Evolutionary conservation across 306 rosid species (phyloP), one percentile per base, ranked within the genome.

Genomic region (Vicia villosa): DNA sequence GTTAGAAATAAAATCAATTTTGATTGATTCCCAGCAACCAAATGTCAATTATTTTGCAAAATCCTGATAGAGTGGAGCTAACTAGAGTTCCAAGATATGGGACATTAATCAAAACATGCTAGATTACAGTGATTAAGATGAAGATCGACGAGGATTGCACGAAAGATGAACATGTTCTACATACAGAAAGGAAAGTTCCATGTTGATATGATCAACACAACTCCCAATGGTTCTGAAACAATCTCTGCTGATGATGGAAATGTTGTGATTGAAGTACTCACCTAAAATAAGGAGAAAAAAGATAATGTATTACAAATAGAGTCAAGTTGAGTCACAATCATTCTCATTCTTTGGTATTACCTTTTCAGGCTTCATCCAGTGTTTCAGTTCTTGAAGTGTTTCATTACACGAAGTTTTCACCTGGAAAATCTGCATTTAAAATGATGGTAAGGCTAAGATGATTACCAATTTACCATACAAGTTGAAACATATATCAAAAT

Each of bases 141-240:
- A 17, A 47, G 10, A 16, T 10, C 11, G 4, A 47, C 16, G 65
- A 4, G 37, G 41, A 41, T 28, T 16, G 70, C 36, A 43, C n/a
- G 45, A 67, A 78, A 72, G 43, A 17, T 45, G 63, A 49, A 47
- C 13, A 47, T 46, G 8, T 77, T 69, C 34, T 45, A 80, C 97
- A 10, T 83, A 88, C 97, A 66, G 66, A 91, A 76, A 56, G 97
- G 96, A 59, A 88, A 91, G 81, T 91, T 91, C 97, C 97, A 91
- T 28, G 97, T 83, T 66, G 97, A 86, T 83, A 91, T 88, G 79
- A 91, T 88, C 86, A 91, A 67, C 68, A 91, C 97, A 63, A 88
- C 92, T 65, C 97, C 97, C 12, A 91, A 73, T 40, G 97, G 97
- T 74, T 91, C 97, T 56, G 97, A 68, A 30, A 88, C 91, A 55